A percentile compares a stretch with the other conserved stretches of the same genome.
phyloP scores from a whole-genome alignment of 192 early-diverging fungal genomes.

The Phlyctochytrium arcticum region DNA sequence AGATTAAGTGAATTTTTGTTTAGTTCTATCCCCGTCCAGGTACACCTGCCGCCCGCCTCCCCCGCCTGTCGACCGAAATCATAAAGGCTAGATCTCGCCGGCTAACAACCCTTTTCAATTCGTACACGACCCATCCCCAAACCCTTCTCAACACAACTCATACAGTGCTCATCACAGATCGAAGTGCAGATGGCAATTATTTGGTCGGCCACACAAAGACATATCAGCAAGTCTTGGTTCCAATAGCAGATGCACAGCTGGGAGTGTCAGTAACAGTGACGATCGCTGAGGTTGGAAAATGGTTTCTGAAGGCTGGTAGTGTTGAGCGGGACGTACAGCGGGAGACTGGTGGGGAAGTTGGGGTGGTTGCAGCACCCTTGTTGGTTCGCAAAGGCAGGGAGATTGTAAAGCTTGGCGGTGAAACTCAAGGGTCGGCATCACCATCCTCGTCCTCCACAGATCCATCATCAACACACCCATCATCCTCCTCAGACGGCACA shows the following conservation, averaged over 20 bases:
- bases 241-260: slow-evolving; percentile 32
- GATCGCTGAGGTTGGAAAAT: slow-evolving; percentile 39
- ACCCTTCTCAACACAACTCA: slow-evolving; percentile 22
- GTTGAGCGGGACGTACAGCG: slow-evolving; percentile 20
- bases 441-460: no score
- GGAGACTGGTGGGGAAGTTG: slow-evolving; percentile 12
- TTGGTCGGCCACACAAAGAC: slow-evolving; percentile 52
- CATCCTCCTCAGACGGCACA: no score
- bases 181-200: slow-evolving; percentile 37
- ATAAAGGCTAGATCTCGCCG: slow-evolving; percentile 49
- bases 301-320: slow-evolving; percentile 32
- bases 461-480: no score
- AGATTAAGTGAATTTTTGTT: background rate
- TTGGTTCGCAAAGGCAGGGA: slow-evolving; percentile 38
- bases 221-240: slow-evolving; percentile 50
- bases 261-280: slow-evolving; percentile 31
- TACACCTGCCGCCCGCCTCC: slow-evolving; percentile 54
- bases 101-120: slow-evolving; percentile 43
- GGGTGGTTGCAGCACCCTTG: slow-evolving; percentile 30
- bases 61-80: slow-evolving; percentile 31
- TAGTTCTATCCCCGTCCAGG: slow-evolving; percentile 59
- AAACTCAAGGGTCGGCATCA: no score
- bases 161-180: slow-evolving; percentile 47
- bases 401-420: slow-evolving; percentile 32
- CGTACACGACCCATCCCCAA: slow-evolving; percentile 31